Evolutionary conservation across 306 rosid species (phyloP), one percentile per base, ranked within the genome.

Genomic region (Leucaena leucocephala): DNA sequence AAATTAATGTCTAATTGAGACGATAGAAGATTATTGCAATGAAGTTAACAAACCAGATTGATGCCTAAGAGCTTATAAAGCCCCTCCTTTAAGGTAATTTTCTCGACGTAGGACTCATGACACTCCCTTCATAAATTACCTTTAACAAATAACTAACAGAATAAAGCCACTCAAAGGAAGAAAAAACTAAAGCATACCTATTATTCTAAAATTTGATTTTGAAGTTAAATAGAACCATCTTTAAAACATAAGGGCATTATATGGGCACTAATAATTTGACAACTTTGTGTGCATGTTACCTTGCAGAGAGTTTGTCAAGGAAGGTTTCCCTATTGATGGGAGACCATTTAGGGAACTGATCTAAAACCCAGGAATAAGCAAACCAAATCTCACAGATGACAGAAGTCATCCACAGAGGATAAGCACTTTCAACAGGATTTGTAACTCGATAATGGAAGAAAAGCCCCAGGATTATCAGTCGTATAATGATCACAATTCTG

Each of bases 261-360:
- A 27, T 61, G 44, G 17, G 33, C 35, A 67, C 66, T 62, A 62
- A 72, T 62, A 62, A 72, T 62, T 72, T 62, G 36, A 50, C 3
- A 38, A 69, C 54, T 73, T 61, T n/a, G 55, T n/a, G 55, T 36
- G 76, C 57, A 45, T 55, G 66, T 40, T 87, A 95, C 99, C 99
- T 93, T 76, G 97, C 98, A 3, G 99, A 91, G 7, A 95, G 87
- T 76, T 52, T 80, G 57, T 95, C 98, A 22, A 78, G 80, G 69
- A 63, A 93, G 77, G 99, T 93, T 67, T 83, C 85, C 85, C 99
- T 85, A 49, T 87, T 84, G 80, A 95, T 78, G 1, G 99, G 99
- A 87, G 19, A 87, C 99, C 98, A 93, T 88, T 95, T 93, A 40
- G 99, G 98, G 86, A 95, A 95, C 89, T 95, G 98, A 91, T 95